These are phyloP conservation scores for Ustilago vetiveriae DNA, from an alignment of 1,284 basidiomycete genomes.

Conservation along the genomic window DNA sequence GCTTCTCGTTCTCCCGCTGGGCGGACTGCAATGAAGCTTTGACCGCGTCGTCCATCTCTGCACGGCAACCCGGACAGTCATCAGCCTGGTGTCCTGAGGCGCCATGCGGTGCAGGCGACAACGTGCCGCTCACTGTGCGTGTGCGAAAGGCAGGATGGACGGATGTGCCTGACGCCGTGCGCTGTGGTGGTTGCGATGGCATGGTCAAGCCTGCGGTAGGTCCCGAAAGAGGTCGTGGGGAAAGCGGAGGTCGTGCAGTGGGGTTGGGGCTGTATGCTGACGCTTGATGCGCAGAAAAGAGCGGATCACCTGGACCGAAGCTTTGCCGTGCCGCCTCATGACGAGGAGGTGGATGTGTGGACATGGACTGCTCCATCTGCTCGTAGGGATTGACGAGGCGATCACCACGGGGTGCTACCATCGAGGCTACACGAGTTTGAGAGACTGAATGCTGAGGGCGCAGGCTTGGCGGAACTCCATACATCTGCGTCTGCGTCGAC, in stretches of 20 bases:
- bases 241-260: not conserved
- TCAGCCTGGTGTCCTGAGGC: slow-evolving; percentile 27
- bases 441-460: not conserved
- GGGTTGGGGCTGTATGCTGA: not conserved
- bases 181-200: not conserved
- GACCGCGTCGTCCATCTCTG: slow-evolving; percentile 45
- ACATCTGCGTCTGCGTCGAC: not conserved
- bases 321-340: not conserved
- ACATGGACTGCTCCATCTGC: not conserved
- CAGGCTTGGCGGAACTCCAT: not conserved
- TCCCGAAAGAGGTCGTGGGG: not conserved
- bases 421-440: not conserved
- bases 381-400: slow-evolving; percentile 35
- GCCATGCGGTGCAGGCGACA: slow-evolving; percentile 3
- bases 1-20: slow-evolving; percentile 20
- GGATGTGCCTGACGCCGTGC: not conserved
- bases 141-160: too few species aligned
- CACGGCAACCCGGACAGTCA: slow-evolving; percentile 45
- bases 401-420: not conserved
- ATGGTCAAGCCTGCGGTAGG: too few species aligned
- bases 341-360: not conserved
- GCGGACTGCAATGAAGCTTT: slow-evolving; percentile 41
- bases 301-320: slow-evolving; percentile 36
- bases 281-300: slow-evolving; percentile 9
- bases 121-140: not conserved